Conservation (phyloP, 768 basidiomycete genomes). For the Lanmaoa pseudosensibilis region DNA sequence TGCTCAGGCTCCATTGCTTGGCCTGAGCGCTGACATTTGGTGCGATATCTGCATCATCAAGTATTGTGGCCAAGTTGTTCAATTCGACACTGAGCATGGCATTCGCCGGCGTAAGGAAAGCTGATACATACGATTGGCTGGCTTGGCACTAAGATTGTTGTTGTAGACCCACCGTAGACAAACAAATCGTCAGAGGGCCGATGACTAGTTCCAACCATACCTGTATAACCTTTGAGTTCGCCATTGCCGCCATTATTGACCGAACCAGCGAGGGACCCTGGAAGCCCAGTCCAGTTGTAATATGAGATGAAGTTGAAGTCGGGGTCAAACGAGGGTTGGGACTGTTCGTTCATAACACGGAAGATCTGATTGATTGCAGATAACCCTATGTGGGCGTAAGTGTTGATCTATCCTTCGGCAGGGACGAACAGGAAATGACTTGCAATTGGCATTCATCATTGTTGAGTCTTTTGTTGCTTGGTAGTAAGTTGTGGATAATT, state of each 20-base stretch:
- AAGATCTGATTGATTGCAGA: constrained; percentile 70
- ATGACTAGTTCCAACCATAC: constrained; percentile 73
- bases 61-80: constrained; percentile 54
- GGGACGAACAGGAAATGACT: constrained; percentile 18
- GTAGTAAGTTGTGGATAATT: constrained; percentile 73
- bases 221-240: constrained; percentile 74
- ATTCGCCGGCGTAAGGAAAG: constrained; percentile 77
- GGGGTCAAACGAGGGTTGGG: constrained; percentile 65
- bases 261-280: constrained; percentile 55
- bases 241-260: constrained; percentile 71
- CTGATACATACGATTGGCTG: constrained; percentile 35
- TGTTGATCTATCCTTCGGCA: not conserved
- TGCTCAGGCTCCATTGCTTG: constrained; percentile 55
- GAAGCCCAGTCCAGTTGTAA: constrained; percentile 80
- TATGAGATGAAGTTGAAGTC: constrained; percentile 74
- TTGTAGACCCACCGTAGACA: constrained; percentile 49
- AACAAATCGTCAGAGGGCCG: constrained; percentile 76
- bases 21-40: constrained; percentile 55
- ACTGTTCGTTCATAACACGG: constrained; percentile 75
- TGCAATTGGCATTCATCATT: constrained; percentile 71
- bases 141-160: not conserved
- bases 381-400: constrained; percentile 47
- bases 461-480: constrained; percentile 68
- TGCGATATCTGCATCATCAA: constrained; percentile 50
- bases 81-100: constrained; percentile 82